Conservation (phyloP, 2,329 filamentous ascomycete genomes). For the Ophidiomyces ophidiicola region DNA sequence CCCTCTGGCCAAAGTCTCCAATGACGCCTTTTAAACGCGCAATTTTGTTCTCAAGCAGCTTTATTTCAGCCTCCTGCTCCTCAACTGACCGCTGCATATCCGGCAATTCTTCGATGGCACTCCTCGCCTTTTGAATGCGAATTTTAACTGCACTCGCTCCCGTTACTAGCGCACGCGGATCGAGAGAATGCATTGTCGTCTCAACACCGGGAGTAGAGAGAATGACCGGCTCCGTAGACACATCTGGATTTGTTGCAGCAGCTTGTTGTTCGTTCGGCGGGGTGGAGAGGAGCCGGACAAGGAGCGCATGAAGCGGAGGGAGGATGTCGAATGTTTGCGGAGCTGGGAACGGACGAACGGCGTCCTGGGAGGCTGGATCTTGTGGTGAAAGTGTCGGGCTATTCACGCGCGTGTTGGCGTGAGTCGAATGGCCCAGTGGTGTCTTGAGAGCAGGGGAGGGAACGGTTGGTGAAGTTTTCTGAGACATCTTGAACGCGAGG, state of each 20-base stretch:
- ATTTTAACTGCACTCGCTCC: slow-evolving; percentile 70
- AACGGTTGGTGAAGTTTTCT: slow-evolving; percentile 11
- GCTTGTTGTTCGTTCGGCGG: slow-evolving; percentile 14
- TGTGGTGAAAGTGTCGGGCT: slow-evolving; percentile 1
- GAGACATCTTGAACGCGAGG: slow-evolving; percentile 8
- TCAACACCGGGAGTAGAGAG: slow-evolving; percentile 16
- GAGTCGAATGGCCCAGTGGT: slow-evolving; percentile 9
- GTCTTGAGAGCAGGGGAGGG: slow-evolving; percentile 10
- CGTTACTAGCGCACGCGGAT: slow-evolving; percentile 64
- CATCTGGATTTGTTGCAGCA: slow-evolving; percentile 19
- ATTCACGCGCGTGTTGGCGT: slow-evolving; percentile 6
- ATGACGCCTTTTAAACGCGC: slow-evolving; percentile 30
- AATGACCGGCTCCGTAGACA: slow-evolving; percentile 17
- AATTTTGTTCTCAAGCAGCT: slow-evolving; percentile 31
- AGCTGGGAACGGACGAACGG: slow-evolving; percentile 47
- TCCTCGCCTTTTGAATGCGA: slow-evolving; percentile 66
- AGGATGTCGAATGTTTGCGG: slow-evolving; percentile 77
- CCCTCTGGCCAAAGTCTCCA: slow-evolving; percentile 30
- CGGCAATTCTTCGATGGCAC: slow-evolving; percentile 31
- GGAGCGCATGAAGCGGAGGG: slow-evolving; percentile 65
- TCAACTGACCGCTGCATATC: slow-evolving; percentile 34
- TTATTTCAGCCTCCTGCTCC: slow-evolving; percentile 36
- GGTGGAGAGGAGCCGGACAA: slow-evolving; percentile 55
- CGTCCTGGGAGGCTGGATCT: neutral
- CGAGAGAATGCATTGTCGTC: slow-evolving; percentile 31